Evolutionary conservation across 2,329 filamentous ascomycete genomes (phyloP).

Genomic region (Cadophora gregata): DNA sequence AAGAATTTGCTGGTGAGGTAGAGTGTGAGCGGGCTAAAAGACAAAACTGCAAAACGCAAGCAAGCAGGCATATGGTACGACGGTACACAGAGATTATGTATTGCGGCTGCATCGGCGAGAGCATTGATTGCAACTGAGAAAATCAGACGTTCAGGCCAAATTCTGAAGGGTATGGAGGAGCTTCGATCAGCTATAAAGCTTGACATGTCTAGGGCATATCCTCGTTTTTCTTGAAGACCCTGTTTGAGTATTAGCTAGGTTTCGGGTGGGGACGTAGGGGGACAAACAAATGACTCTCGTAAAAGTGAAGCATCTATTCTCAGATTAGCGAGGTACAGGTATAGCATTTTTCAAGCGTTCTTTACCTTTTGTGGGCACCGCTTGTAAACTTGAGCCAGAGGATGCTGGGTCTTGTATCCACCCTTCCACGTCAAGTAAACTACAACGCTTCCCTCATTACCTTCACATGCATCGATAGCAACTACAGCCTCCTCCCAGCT

Average conservation of each 20-base stretch:
- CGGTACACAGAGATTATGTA: background rate
- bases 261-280: background rate
- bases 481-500: constrained; percentile 79
- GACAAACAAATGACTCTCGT: constrained; percentile 54
- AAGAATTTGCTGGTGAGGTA: background rate
- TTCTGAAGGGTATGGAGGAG: background rate
- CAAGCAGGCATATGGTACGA: constrained; percentile 8
- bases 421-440: constrained; percentile 79
- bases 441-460: constrained; percentile 64
- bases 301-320: constrained; percentile 54
- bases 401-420: constrained; percentile 75
- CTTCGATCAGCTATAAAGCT: background rate
- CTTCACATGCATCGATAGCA: constrained; percentile 74
- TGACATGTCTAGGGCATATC: constrained; percentile 2
- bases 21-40: background rate
- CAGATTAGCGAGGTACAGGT: constrained; percentile 25
- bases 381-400: constrained; percentile 70
- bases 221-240: constrained; percentile 38
- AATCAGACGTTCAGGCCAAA: background rate
- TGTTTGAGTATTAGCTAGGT: constrained; percentile 28
- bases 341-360: background rate
- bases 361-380: constrained; percentile 79
- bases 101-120: background rate
- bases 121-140: background rate
- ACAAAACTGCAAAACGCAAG: background rate